Evolutionary conservation across 1,284 basidiomycete genomes (phyloP), one percentile per base, ranked within the genome.

Genomic region (Termitomyces sp.): DNA sequence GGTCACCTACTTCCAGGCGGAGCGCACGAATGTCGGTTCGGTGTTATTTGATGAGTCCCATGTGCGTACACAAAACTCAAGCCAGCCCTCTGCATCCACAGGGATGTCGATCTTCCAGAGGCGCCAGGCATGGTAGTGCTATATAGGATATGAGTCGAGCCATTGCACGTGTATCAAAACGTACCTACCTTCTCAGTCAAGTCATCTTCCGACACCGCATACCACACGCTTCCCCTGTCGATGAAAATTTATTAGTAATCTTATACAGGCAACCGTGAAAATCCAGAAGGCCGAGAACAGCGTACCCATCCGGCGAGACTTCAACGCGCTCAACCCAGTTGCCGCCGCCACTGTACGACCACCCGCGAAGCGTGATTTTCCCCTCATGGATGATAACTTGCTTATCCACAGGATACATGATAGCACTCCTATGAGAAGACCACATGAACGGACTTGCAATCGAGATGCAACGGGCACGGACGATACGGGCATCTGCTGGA

Each of bases 11-110:
- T 79, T 80, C 77, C 77, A 79, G 4, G 77, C 74, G 14, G 77
- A 80, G 31, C 77, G 74, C 8, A 81, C 75, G 55, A 73, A 79
- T 1, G 79, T 80, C 18, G 79, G 80, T 58, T 81, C 75, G 3
- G 78, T 81, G 59, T 82, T 81, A 64, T 77, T 78, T 7, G 77
- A 77, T 14, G 77, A 78, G 59, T 81, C 79, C 80, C 80, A 81
- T 0, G 75, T 75, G 39, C 79, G 74, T n/a, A 78, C 78, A 55
- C 76, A 78, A 64, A 81, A 76, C 56, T 80, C 79, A 34, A 80
- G 69, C 78, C 78, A 81, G 5, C 79, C 79, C 58, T 82, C 77
- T 2, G 79, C 77, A 42, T 79, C 76, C 43, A 80, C 74, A 1
- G 78, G 79, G 0, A 81, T 57, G 11, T 74, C 70, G 48, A 77